These are phyloP conservation scores for Endocalyx cinctus DNA, from an alignment of 2,329 filamentous ascomycete genomes.

Conservation along the genomic window DNA sequence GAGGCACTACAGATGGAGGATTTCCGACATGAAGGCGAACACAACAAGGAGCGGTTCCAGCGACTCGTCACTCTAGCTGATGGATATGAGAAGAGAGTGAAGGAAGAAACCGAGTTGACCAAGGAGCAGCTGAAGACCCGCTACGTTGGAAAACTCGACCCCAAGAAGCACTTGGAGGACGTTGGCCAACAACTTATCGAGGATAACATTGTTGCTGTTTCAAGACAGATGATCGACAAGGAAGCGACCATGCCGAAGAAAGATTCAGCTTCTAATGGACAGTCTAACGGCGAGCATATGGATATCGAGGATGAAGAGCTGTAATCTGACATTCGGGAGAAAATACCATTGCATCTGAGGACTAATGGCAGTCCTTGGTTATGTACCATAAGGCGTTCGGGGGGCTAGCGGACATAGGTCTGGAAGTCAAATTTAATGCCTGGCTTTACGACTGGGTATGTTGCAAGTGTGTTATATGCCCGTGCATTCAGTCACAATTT, in stretches of 20 bases:
- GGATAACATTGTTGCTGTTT: constrained; percentile 99
- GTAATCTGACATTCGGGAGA: constrained; percentile 22
- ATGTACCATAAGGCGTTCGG: constrained; percentile 30
- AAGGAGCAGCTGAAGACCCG: constrained; percentile 98
- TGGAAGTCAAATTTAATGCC: too few species aligned
- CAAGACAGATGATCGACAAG: constrained; percentile 98
- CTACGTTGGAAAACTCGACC: constrained; percentile 98
- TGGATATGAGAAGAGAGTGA: constrained; percentile 97
- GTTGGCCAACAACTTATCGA: constrained; percentile 96
- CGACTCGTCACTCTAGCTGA: constrained; percentile 85
- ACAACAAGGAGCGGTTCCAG: constrained; percentile 85
- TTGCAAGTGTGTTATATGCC: too few species aligned
- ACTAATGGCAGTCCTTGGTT: constrained; percentile 11
- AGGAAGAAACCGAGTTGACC: constrained; percentile 95
- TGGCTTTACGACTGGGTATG: too few species aligned
- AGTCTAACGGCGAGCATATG: constrained; percentile 58
- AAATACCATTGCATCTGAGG: constrained; percentile 14
- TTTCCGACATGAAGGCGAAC: constrained; percentile 76
- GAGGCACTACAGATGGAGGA: constrained; percentile 96
- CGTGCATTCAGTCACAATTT: too few species aligned
- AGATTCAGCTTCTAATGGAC: constrained; percentile 47
- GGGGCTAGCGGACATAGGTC: constrained; percentile 20
- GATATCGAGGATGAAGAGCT: constrained; percentile 59
- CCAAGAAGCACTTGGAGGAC: constrained; percentile 98
- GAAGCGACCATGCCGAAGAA: constrained; percentile 87